phyloP scores from a whole-genome alignment of 768 basidiomycete genomes.

The Leccinum subtestaceum region DNA sequence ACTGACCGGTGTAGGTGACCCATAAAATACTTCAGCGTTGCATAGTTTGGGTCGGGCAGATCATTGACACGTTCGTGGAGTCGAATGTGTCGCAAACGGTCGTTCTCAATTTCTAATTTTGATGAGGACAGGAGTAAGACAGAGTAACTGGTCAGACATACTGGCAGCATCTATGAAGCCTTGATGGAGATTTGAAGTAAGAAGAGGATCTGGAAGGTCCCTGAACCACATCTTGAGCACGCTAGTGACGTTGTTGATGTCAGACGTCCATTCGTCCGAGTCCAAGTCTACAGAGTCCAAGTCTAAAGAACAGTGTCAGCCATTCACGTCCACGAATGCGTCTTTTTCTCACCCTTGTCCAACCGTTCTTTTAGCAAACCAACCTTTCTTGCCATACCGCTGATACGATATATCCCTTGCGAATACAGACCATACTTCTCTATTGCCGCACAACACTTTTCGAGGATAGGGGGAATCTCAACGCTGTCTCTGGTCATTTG shows the following conservation, averaged over 20 bases:
- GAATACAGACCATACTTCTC: conserved; percentile 82
- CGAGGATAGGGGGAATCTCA: conserved; percentile 84
- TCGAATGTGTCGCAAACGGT: conserved; percentile 90
- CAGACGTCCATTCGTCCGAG: conserved; percentile 84
- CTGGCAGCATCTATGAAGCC: conserved; percentile 95
- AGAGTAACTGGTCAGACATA: conserved; percentile 40
- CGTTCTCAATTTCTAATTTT: conserved; percentile 80
- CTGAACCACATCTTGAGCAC: conserved; percentile 95
- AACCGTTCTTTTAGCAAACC: conserved; percentile 75
- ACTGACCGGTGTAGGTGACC: conserved; percentile 87
- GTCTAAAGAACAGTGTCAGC: conserved; percentile 47
- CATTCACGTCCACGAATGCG: conserved; percentile 2
- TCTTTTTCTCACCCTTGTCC: conserved; percentile 65
- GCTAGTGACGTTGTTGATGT: conserved; percentile 96
- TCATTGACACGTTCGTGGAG: conserved; percentile 97
- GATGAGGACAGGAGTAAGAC: not conserved
- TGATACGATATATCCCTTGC: conserved; percentile 92
- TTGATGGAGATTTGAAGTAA: conserved; percentile 81
- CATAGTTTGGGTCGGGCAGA: conserved; percentile 97
- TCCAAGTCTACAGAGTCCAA: conserved; percentile 85
- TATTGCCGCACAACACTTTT: conserved; percentile 88
- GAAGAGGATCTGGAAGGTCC: conserved; percentile 90
- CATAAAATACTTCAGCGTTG: conserved; percentile 92
- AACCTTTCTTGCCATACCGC: conserved; percentile 87
- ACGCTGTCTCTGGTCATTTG: conserved; percentile 90